phyloP scores from a whole-genome alignment of 768 basidiomycete species.

The Mycena galopus region DNA sequence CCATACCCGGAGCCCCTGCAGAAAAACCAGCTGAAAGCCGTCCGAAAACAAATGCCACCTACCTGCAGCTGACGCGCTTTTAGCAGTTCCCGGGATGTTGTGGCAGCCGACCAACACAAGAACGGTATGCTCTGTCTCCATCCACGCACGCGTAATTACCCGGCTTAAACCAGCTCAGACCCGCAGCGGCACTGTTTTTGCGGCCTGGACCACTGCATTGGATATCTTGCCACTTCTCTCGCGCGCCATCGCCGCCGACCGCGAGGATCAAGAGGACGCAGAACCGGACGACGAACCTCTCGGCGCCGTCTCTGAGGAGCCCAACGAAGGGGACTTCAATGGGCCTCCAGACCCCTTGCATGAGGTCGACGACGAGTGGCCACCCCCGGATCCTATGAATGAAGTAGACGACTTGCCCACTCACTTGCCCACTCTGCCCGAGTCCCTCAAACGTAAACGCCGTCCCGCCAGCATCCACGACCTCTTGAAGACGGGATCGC shows the following conservation, averaged over 20 bases:
- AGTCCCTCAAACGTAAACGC: background rate
- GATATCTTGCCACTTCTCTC: background rate
- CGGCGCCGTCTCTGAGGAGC: too few relatives aligned
- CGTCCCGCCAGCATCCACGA: too few relatives aligned
- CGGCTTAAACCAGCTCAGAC: background rate
- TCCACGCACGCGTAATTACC: too few relatives aligned
- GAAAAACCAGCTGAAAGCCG: too few relatives aligned
- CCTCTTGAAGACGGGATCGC: too few relatives aligned
- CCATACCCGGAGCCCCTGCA: too few relatives aligned
- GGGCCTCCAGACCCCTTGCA: background rate
- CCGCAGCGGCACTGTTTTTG: background rate
- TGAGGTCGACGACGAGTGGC: background rate
- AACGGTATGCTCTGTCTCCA: too few relatives aligned
- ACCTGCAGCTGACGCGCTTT: too few relatives aligned
- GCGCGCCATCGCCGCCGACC: background rate
- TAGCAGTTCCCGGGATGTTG: too few relatives aligned
- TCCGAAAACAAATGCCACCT: too few relatives aligned
- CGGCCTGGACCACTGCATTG: background rate
- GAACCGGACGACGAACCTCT: background rate
- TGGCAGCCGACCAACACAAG: too few relatives aligned
- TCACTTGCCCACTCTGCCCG: background rate
- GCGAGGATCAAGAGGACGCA: background rate
- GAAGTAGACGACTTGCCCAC: background rate
- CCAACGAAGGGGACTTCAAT: too few relatives aligned
- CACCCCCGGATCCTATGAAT: background rate